phyloP scores from a whole-genome alignment of 2,329 filamentous ascomycete genomes.

The Paracoccidioides lutzii region DNA sequence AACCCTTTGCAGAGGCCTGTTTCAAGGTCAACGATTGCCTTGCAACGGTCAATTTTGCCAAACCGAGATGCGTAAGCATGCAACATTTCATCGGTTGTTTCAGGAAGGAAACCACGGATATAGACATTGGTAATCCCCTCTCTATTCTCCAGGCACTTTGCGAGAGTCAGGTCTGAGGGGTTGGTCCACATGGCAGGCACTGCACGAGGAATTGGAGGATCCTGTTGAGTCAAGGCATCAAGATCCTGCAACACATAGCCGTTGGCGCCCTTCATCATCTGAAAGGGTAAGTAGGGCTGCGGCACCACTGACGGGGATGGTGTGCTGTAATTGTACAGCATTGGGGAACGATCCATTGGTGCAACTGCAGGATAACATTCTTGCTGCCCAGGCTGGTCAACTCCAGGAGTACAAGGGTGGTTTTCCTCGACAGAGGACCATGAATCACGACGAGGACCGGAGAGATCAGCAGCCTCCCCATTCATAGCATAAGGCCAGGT shows the following conservation, averaged over 20 bases:
- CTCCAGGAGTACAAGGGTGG: constrained; percentile 50
- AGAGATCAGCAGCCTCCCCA: constrained; percentile 25
- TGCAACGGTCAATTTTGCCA: constrained; percentile 88
- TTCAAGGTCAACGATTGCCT: constrained; percentile 92
- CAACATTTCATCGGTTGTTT: constrained; percentile 85
- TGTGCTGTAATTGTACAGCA: constrained; percentile 43
- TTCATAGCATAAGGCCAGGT: constrained; percentile 26
- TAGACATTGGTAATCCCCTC: constrained; percentile 97
- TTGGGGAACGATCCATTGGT: constrained; percentile 46
- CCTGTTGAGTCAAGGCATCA: constrained; percentile 55
- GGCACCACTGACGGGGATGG: constrained; percentile 51
- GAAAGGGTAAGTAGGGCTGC: constrained; percentile 25
- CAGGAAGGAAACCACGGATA: constrained; percentile 87
- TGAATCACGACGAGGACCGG: constrained; percentile 24
- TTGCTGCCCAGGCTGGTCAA: constrained; percentile 45
- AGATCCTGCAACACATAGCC: constrained; percentile 39
- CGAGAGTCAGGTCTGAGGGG: constrained; percentile 75
- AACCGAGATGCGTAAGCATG: constrained; percentile 74
- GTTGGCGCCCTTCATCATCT: constrained; percentile 35
- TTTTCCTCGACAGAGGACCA: constrained; percentile 33
- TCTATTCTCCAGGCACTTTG: constrained; percentile 88
- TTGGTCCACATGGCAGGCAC: constrained; percentile 77
- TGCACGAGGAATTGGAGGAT: constrained; percentile 74
- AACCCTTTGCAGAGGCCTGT: constrained; percentile 95
- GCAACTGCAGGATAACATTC: constrained; percentile 49